These are phyloP conservation scores for Paramecium octaurelia DNA, from an alignment of 73 alveolate species.

Conservation along the genomic window DNA sequence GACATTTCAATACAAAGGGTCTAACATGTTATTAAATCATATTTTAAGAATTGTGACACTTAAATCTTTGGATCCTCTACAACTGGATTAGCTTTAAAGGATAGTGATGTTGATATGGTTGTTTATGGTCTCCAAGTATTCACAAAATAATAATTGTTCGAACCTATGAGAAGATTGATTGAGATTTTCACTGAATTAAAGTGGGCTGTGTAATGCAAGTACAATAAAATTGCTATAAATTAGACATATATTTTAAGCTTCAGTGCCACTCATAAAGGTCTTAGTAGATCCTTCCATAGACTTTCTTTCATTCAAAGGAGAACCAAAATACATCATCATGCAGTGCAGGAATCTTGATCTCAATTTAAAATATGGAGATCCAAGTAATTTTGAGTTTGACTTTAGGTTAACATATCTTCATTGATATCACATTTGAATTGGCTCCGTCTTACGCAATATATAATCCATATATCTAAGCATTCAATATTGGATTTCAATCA, in stretches of 20 bases:
- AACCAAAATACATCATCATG: neutral
- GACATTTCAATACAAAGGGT: neutral
- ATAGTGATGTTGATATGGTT: slow-evolving; percentile 46
- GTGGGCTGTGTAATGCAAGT: slow-evolving; percentile 43
- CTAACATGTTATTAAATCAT: neutral
- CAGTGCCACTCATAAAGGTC: slow-evolving; percentile 28
- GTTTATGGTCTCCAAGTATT: neutral
- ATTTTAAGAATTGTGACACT: neutral
- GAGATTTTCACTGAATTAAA: neutral
- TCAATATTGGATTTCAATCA: slow-evolving; percentile 10
- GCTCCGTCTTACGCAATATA: neutral
- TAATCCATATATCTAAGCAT: neutral
- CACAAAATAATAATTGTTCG: neutral
- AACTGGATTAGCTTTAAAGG: slow-evolving; percentile 28
- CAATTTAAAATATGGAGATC: neutral
- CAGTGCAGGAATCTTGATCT: neutral
- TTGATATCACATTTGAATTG: slow-evolving; percentile 33
- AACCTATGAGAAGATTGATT: slow-evolving; percentile 35
- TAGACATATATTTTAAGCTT: slow-evolving; percentile 30
- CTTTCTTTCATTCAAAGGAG: neutral
- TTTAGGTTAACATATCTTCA: neutral
- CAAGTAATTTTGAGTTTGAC: neutral
- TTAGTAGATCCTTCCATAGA: slow-evolving; percentile 23
- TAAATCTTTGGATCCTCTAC: slow-evolving; percentile 28
- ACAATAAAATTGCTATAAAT: neutral